A percentile compares a stretch with the other conserved stretches of the same genome.
phyloP scores from a whole-genome alignment of 768 basidiomycete genomes.

The Rhodosporidiobolus sp. region DNA sequence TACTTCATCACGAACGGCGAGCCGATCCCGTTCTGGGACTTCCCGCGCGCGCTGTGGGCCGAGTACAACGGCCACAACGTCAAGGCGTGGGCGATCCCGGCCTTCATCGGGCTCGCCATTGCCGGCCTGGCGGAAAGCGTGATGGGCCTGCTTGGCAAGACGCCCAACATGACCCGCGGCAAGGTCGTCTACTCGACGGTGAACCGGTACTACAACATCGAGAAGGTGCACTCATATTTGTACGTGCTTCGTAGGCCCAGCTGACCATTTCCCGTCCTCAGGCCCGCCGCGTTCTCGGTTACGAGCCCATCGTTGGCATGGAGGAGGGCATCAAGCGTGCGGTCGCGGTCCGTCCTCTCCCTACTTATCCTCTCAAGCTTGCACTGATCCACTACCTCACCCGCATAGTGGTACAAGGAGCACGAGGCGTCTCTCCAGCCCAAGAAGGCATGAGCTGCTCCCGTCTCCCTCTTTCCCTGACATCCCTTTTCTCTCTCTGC shows the following conservation, averaged over 20 bases:
- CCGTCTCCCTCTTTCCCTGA: no score
- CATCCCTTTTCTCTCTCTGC: no score
- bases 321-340: conserved; percentile 80
- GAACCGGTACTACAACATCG: conserved; percentile 85
- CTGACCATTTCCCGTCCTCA: conserved; percentile 8
- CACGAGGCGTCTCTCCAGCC: conserved; percentile 27
- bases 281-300: conserved; percentile 79
- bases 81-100: conserved; percentile 31
- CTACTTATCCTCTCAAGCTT: background rate
- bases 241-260: background rate
- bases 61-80: conserved; percentile 54
- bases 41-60: conserved; percentile 74
- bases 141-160: conserved; percentile 68
- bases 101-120: conserved; percentile 54
- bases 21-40: conserved; percentile 94
- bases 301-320: conserved; percentile 83
- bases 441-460: conserved; percentile 9
- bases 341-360: conserved; percentile 51
- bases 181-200: conserved; percentile 77
- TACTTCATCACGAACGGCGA: conserved; percentile 99
- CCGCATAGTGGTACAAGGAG: conserved; percentile 38
- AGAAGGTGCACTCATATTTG: conserved; percentile 56
- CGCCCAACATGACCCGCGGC: conserved; percentile 79
- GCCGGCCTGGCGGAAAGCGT: conserved; percentile 72
- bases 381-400: no score